Conservation (phyloP, 2,329 filamentous ascomycete species). For the Berkeleyomyces basicola region DNA sequence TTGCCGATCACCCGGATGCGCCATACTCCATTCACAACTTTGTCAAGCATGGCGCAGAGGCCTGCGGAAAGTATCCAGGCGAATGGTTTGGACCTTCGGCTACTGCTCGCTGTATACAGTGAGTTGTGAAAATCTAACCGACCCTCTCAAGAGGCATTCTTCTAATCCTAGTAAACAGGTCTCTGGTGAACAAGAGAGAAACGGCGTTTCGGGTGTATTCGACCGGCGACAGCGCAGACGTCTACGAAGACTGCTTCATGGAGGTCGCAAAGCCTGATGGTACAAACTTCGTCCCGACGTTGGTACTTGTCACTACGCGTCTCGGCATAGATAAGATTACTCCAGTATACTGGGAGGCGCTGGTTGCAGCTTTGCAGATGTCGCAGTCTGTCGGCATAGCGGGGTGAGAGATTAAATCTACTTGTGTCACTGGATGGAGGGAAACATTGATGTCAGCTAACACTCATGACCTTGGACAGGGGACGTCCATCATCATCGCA, state of each 20-base stretch:
- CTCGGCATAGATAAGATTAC: constrained; percentile 91
- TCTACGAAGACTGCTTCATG: constrained; percentile 82
- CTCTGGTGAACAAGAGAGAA: constrained; percentile 51
- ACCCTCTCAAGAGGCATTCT: neutral
- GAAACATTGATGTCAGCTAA: neutral
- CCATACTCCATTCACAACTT: constrained; percentile 94
- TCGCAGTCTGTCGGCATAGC: constrained; percentile 91
- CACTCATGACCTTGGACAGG: constrained; percentile 27
- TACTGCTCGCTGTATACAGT: constrained; percentile 88
- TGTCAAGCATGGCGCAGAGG: constrained; percentile 68
- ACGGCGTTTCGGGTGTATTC: constrained; percentile 65
- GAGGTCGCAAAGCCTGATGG: constrained; percentile 54
- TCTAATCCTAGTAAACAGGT: constrained; percentile 32
- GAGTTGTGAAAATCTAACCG: constrained; percentile 22
- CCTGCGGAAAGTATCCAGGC: constrained; percentile 86
- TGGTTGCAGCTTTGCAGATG: constrained; percentile 71
- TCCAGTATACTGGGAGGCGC: constrained; percentile 85
- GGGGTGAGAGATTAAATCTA: constrained; percentile 40
- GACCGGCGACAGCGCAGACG: constrained; percentile 76
- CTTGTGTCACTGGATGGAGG: neutral
- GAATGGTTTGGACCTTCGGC: constrained; percentile 99
- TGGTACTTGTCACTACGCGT: constrained; percentile 77
- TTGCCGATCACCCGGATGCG: constrained; percentile 71
- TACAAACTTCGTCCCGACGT: constrained; percentile 57
- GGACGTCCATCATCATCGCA: constrained; percentile 79